Conservation (phyloP, 371 early-diverging fungal species). For the Mucor mucedo region DNA sequence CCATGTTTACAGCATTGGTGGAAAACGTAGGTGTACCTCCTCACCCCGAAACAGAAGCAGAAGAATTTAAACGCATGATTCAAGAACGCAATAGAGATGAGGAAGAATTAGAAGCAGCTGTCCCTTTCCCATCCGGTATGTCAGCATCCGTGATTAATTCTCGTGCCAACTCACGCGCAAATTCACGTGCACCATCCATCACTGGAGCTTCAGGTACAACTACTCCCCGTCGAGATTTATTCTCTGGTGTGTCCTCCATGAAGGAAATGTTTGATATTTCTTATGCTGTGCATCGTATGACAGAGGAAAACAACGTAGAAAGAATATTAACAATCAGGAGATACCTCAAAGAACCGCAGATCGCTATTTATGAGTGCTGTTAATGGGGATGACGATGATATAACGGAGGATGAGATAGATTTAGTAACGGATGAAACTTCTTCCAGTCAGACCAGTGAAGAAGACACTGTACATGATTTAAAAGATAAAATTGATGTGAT, state of each 20-base stretch:
- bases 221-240: conserved; percentile 42
- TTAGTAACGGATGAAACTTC: conserved; percentile 29
- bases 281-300: conserved; percentile 66
- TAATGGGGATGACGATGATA: conserved; percentile 31
- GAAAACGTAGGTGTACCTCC: conserved; percentile 9
- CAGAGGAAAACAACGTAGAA: conserved; percentile 60
- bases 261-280: conserved; percentile 70
- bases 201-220: conserved; percentile 21
- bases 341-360: conserved; percentile 1
- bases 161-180: conserved; percentile 32
- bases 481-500: conserved; percentile 13
- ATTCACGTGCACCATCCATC: conserved; percentile 31
- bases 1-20: conserved; percentile 14
- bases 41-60: conserved; percentile 29
- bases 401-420: conserved; percentile 26
- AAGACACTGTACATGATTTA: conserved; percentile 11
- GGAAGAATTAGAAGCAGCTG: conserved; percentile 29
- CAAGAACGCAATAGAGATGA: conserved; percentile 32
- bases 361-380: conserved; percentile 22
- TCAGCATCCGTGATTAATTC: conserved; percentile 34
- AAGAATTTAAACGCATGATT: conserved; percentile 34
- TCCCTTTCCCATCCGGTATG: conserved; percentile 23
- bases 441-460: conserved; percentile 11
- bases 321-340: conserved; percentile 7
- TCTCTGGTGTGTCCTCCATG: conserved; percentile 56